These are phyloP conservation scores for Tolypocladium inflatum DNA, from an alignment of 2,329 filamentous ascomycete species.

Conservation along the genomic window DNA sequence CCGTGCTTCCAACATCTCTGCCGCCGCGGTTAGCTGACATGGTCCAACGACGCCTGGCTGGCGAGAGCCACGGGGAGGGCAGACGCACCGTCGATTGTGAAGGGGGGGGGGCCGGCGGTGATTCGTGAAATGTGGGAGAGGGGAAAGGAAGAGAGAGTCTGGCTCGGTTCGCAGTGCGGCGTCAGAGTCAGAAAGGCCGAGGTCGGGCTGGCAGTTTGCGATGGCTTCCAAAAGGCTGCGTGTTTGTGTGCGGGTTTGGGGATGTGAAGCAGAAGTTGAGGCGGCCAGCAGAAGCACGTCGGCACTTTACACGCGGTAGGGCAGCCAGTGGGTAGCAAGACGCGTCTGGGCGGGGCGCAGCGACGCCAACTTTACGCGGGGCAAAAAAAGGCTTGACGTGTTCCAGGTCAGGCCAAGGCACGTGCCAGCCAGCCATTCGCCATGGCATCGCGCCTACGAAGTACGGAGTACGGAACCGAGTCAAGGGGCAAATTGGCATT, in stretches of 20 bases:
- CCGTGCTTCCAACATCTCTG: conserved; percentile 87
- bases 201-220: not conserved
- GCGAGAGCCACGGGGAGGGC: not conserved
- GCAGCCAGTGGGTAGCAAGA: conserved; percentile 14
- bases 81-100: conserved; percentile 1
- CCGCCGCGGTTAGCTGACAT: not conserved
- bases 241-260: conserved; percentile 1
- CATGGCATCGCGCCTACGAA: not conserved
- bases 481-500: not conserved
- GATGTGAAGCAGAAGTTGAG: conserved; percentile 4
- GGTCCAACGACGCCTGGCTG: not conserved
- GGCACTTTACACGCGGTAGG: conserved; percentile 24
- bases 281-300: not conserved
- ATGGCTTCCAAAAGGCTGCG: not conserved
- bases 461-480: no score
- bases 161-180: not conserved
- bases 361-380: conserved; percentile 22
- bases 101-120: not conserved
- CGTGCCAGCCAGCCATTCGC: not conserved
- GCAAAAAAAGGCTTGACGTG: conserved; percentile 1
- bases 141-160: not conserved
- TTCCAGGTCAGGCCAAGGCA: not conserved
- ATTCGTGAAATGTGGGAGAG: not conserved
- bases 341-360: conserved; percentile 17
- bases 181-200: not conserved